Percentiles rank a stretch among this genome's conserved stretches.
phyloP scores from a whole-genome alignment of 345 rosid species.

The Citrus medica region DNA sequence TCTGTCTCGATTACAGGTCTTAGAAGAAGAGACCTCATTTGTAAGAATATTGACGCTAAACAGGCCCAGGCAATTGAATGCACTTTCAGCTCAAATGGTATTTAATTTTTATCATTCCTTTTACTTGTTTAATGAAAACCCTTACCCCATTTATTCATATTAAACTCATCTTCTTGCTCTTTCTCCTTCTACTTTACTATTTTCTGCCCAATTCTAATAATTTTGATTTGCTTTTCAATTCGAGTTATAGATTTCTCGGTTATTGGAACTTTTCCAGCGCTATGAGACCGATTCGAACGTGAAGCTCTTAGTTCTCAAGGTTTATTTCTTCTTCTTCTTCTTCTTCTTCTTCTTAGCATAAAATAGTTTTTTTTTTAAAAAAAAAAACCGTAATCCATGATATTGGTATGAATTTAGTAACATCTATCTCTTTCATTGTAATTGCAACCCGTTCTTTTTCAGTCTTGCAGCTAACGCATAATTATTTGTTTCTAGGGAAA shows the following conservation, averaged over 20 bases:
- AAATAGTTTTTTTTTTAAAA: too few species aligned
- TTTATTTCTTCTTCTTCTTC: constrained; percentile 11
- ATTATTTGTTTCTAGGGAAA: constrained; percentile 38
- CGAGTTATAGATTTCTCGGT: constrained; percentile 43
- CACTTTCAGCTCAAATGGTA: constrained; percentile 60
- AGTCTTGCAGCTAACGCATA: neutral
- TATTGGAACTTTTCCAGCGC: constrained; percentile 53
- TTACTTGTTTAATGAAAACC: neutral
- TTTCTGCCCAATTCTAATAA: neutral
- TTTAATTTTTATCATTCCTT: neutral
- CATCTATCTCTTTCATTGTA: too few species aligned
- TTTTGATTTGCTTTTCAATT: neutral
- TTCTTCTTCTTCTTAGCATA: too few species aligned
- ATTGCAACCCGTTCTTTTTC: too few species aligned
- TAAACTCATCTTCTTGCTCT: neutral
- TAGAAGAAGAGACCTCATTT: constrained; percentile 51
- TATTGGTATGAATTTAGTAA: too few species aligned
- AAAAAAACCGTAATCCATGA: too few species aligned
- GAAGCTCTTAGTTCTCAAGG: constrained; percentile 71
- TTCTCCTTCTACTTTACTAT: neutral
- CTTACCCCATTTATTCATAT: neutral
- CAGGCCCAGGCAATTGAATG: constrained; percentile 74
- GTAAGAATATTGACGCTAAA: constrained; percentile 59
- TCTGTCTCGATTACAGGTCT: constrained; percentile 18
- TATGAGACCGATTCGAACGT: constrained; percentile 59